Evolutionary conservation across 2,329 filamentous ascomycete genomes (phyloP).

Genomic region (Fusarium domesticum): DNA sequence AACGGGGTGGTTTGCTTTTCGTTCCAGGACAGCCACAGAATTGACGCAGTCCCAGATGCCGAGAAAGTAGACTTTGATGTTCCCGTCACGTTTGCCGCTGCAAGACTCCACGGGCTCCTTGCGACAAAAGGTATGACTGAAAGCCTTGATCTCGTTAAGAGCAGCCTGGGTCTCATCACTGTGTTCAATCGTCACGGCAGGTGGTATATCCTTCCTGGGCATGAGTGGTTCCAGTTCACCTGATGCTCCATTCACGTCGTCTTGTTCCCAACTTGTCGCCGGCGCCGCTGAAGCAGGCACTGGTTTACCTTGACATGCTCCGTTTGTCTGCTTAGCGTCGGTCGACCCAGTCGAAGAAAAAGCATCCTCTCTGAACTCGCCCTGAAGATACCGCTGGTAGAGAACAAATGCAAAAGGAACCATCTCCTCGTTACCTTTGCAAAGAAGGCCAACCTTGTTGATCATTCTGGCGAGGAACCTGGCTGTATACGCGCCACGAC

Average conservation of each 20-base stretch:
- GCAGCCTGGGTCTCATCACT: conserved; percentile 26
- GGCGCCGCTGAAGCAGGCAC: no score
- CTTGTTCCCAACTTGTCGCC: no score
- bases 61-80: conserved; percentile 52
- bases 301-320: conserved; percentile 2
- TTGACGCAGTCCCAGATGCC: conserved; percentile 55
- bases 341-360: conserved; percentile 13
- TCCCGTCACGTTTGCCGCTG: conserved; percentile 20
- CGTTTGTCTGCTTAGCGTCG: not conserved
- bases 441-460: conserved; percentile 47
- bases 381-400: conserved; percentile 42
- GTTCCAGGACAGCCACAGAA: conserved; percentile 44
- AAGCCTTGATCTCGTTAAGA: conserved; percentile 41
- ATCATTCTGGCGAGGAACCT: conserved; percentile 52
- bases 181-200: conserved; percentile 20
- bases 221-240: no score
- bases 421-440: conserved; percentile 53
- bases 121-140: conserved; percentile 48
- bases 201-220: conserved; percentile 26
- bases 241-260: no score
- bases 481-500: conserved; percentile 52
- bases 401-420: conserved; percentile 48
- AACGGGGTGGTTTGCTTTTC: conserved; percentile 31
- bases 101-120: conserved; percentile 14
- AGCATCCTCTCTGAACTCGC: conserved; percentile 36